Base-by-base conservation (phyloP, 2,329 filamentous ascomycete genomes). In the Leptosphaerulina australis region DNA sequence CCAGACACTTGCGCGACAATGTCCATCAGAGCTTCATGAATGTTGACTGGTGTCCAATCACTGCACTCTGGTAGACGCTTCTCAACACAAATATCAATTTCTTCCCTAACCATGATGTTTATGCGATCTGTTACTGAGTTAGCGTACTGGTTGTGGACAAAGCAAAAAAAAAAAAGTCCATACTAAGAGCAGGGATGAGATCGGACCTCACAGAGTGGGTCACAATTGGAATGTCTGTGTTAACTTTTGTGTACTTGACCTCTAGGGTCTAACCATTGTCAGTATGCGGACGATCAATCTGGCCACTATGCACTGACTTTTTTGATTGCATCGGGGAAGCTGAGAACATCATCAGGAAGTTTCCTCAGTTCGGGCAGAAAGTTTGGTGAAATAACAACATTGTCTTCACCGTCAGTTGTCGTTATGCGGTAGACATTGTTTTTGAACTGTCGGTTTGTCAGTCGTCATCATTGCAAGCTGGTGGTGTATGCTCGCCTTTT, bases 1-100 rank as follows among this genome's bases (percentile, higher is more conserved):
- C 68, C 70, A 5, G 70, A 68, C 11, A 70, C 66, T 30, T 65
- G 68, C 15, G 71, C 67, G 10, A 74, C 56, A 25, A 73, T 62
- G 20, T 63, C 58, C 17, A 66, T 59, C n/a, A 72, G 46, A 14
- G 49, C 60, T 18, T 52, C 49, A 44, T 68, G 64, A 21, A 71
- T 66, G 14, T 41, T 48, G 5, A 71, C 55, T 17, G 64, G 48
- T 1, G 67, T 70, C 70, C 70, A 73, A 14, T 71, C 64, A 2
- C 67, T 44, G 38, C 66, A 70, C 5, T 58, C 41, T 1, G 67
- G 64, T 36, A 73, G 36, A 7, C 65, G 59, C 17, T 67, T 56
- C 30, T 54, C 38, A 4, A 72, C 21, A 3, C 64, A 60, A 5
- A 54, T 39, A n/a, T 72, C 59, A 14, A 71, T 67, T 35, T 73